Conservation (phyloP, 148 eudicot genomes). For the Silene conica region DNA sequence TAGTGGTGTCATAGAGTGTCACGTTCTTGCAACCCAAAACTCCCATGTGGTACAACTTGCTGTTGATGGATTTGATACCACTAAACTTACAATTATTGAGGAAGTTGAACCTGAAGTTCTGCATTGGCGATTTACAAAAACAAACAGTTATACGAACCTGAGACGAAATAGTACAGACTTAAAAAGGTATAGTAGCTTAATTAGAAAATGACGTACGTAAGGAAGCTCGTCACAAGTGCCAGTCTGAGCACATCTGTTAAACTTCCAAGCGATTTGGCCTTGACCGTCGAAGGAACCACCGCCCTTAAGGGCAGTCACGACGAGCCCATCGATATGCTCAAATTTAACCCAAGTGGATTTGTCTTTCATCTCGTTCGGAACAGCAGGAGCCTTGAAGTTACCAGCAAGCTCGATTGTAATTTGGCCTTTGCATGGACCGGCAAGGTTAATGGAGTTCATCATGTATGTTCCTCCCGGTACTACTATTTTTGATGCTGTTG, state of each 20-base stretch:
- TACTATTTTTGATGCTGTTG: slow-evolving; percentile 33
- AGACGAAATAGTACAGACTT: not conserved
- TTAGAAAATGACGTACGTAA: slow-evolving; percentile 26
- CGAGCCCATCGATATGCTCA: slow-evolving; percentile 27
- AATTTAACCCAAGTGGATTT: slow-evolving; percentile 39
- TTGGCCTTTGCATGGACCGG: slow-evolving; percentile 58
- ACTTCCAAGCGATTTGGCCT: slow-evolving; percentile 47
- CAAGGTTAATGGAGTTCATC: slow-evolving; percentile 28
- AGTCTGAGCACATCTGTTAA: slow-evolving; percentile 29
- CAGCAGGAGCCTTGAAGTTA: slow-evolving; percentile 44
- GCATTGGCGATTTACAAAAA: not conserved
- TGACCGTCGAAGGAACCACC: slow-evolving; percentile 58
- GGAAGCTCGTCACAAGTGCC: slow-evolving; percentile 35
- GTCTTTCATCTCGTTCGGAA: slow-evolving; percentile 26
- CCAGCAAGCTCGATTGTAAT: slow-evolving; percentile 43
- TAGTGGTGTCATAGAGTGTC: slow-evolving; percentile 18
- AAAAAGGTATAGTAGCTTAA: no score
- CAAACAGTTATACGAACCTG: not conserved
- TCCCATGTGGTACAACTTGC: slow-evolving; percentile 50
- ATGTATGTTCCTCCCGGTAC: slow-evolving; percentile 44
- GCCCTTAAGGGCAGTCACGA: slow-evolving; percentile 24
- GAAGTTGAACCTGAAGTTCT: slow-evolving; percentile 53
- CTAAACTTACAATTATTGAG: slow-evolving; percentile 33
- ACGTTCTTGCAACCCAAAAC: slow-evolving; percentile 36
- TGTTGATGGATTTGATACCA: slow-evolving; percentile 42